phyloP scores from a whole-genome alignment of 73 alveolate species.

The Halteria grandinella region DNA sequence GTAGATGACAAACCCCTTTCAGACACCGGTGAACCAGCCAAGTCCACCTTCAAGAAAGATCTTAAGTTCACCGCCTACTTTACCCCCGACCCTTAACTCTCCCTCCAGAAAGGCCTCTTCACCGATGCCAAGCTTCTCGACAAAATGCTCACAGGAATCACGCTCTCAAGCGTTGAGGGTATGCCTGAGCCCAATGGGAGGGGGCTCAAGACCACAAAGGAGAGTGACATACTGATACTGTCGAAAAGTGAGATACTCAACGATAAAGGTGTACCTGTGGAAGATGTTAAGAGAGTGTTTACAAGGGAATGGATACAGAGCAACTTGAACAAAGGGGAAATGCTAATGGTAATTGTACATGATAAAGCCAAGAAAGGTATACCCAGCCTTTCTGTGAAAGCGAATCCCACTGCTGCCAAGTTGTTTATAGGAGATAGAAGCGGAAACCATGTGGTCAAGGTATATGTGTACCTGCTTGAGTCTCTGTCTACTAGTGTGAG shows the following conservation, averaged over 20 bases:
- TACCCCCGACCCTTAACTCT: too few species aligned
- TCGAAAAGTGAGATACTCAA: slow-evolving; percentile 7
- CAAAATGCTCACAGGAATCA: too few species aligned
- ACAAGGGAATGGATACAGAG: slow-evolving; percentile 28
- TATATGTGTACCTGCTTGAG: too few species aligned
- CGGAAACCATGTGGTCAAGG: too few species aligned
- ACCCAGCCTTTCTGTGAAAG: background rate
- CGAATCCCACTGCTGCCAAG: slow-evolving; percentile 1
- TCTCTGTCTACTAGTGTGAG: slow-evolving; percentile 10
- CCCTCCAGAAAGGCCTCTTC: too few species aligned
- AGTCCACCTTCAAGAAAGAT: too few species aligned
- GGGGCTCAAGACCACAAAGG: slow-evolving; percentile 37
- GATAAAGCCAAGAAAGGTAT: slow-evolving; percentile 28
- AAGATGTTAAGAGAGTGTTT: slow-evolving; percentile 8
- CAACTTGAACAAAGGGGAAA: background rate
- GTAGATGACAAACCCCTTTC: slow-evolving; percentile 6
- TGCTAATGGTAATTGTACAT: slow-evolving; percentile 20
- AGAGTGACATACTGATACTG: slow-evolving; percentile 25
- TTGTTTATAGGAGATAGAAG: too few species aligned
- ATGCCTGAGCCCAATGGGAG: background rate
- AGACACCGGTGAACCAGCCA: too few species aligned
- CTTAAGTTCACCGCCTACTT: too few species aligned
- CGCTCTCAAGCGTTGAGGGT: too few species aligned
- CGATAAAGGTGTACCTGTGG: background rate
- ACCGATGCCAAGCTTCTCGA: too few species aligned